A percentile compares a stretch with the other conserved stretches of the same genome.
Evolutionary conservation across 129 eudicot genomes (phyloP).

Genomic region (Erigeron canadensis): DNA sequence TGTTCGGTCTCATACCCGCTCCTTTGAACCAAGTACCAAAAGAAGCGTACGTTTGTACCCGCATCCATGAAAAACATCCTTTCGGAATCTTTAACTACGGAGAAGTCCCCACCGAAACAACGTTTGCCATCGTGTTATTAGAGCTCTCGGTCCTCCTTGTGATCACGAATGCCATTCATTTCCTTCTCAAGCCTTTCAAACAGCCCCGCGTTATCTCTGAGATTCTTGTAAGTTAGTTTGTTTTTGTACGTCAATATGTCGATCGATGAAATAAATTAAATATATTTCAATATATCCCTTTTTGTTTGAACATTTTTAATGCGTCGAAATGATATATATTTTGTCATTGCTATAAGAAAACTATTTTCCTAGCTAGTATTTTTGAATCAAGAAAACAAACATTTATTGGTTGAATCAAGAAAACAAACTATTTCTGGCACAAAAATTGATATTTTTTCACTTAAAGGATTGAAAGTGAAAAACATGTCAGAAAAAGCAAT

Average conservation of each 20-base stretch:
- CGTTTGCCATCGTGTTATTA: conserved; percentile 59
- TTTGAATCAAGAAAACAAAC: no score
- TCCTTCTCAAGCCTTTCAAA: conserved; percentile 66
- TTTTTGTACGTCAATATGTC: background rate
- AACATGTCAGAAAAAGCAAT: background rate
- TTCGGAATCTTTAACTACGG: conserved; percentile 55
- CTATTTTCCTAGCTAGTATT: no score
- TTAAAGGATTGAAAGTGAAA: no score
- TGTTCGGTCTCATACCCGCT: background rate
- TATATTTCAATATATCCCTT: background rate
- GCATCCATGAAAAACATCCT: conserved; percentile 29
- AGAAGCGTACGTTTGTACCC: conserved; percentile 37
- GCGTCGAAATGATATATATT: background rate
- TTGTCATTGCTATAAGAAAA: no score
- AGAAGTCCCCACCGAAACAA: conserved; percentile 42
- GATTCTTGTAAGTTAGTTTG: conserved; percentile 71
- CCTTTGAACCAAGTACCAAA: conserved; percentile 22
- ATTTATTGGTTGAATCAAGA: no score
- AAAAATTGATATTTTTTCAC: no score
- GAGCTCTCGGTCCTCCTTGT: conserved; percentile 46
- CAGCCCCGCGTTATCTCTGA: conserved; percentile 70
- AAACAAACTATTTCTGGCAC: no score
- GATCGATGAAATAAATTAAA: background rate
- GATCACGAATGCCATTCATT: conserved; percentile 47
- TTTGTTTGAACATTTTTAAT: background rate